phyloP scores from a whole-genome alignment of 2,329 filamentous ascomycete species.

The Paramyrothecium sp. region DNA sequence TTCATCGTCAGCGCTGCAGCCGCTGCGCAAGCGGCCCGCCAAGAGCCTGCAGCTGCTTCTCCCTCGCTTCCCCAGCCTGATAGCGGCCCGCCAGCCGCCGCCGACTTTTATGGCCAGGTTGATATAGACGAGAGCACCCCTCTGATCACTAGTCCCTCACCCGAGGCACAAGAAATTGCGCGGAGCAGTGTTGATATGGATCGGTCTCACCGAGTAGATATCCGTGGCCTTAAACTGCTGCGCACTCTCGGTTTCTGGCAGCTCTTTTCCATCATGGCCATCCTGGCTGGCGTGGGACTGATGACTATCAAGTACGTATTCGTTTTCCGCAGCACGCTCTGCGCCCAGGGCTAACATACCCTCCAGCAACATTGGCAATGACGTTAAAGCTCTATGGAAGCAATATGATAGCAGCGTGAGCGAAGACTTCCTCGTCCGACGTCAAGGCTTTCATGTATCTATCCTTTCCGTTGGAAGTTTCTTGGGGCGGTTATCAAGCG shows the following conservation, averaged over 20 bases:
- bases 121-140: constrained; percentile 75
- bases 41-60: neutral
- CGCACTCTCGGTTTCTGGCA: constrained; percentile 83
- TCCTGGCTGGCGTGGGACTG: constrained; percentile 88
- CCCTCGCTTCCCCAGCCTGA: neutral
- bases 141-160: constrained; percentile 66
- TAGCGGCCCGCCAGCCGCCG: neutral
- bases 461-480: constrained; percentile 91
- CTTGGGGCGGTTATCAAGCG: constrained; percentile 73
- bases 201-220: constrained; percentile 82
- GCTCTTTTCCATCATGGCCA: constrained; percentile 79
- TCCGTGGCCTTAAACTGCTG: constrained; percentile 78
- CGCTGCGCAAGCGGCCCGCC: neutral
- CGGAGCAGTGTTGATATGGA: constrained; percentile 66
- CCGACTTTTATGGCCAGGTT: constrained; percentile 23
- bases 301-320: constrained; percentile 95
- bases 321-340: neutral
- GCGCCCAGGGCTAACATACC: constrained; percentile 4
- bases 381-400: constrained; percentile 84
- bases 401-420: constrained; percentile 74
- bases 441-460: constrained; percentile 89
- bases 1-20: neutral
- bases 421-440: constrained; percentile 72
- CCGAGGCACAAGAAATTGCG: constrained; percentile 48
- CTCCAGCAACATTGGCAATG: constrained; percentile 89